These are phyloP conservation scores for Ascobolus immersus DNA, from an alignment of 495 filamentous ascomycete species.

Conservation along the genomic window DNA sequence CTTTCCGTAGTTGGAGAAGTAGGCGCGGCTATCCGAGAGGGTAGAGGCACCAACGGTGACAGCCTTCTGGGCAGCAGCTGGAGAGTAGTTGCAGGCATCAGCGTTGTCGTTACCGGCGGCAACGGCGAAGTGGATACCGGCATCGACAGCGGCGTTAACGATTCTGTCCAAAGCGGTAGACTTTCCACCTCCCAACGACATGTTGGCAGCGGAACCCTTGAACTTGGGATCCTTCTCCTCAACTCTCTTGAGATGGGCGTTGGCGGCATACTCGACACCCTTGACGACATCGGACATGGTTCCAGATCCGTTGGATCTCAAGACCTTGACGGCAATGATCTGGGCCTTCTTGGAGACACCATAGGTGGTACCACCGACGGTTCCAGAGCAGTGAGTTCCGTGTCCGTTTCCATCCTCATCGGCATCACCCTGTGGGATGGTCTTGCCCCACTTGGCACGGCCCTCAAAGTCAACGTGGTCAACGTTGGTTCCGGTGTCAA, in stretches of 20 bases:
- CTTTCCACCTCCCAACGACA: slow-evolving; percentile 94
- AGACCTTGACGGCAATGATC: slow-evolving; percentile 89
- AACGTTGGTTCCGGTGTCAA: slow-evolving; percentile 87
- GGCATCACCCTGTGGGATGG: slow-evolving; percentile 56
- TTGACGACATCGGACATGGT: slow-evolving; percentile 97
- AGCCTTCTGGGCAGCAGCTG: slow-evolving; percentile 72
- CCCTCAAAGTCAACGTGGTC: slow-evolving; percentile 94
- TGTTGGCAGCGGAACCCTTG: slow-evolving; percentile 98
- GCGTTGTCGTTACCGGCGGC: slow-evolving; percentile 96
- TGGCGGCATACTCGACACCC: slow-evolving; percentile 87
- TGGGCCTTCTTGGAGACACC: slow-evolving; percentile 98
- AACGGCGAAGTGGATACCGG: slow-evolving; percentile 87
- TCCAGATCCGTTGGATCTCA: slow-evolving; percentile 88
- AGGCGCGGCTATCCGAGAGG: slow-evolving; percentile 81
- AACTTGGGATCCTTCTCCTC: slow-evolving; percentile 69
- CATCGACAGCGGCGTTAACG: slow-evolving; percentile 77
- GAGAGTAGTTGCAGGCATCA: slow-evolving; percentile 99
- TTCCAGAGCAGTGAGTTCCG: slow-evolving; percentile 98
- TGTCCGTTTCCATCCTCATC: slow-evolving; percentile 95
- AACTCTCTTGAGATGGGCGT: slow-evolving; percentile 45
- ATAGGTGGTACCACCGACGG: slow-evolving; percentile 90
- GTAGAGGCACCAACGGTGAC: slow-evolving; percentile 93
- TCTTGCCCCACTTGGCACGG: slow-evolving; percentile 89
- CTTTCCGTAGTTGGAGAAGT: slow-evolving; percentile 99
- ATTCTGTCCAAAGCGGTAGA: slow-evolving; percentile 66